A percentile compares a stretch with the other conserved stretches of the same genome.
Evolutionary conservation across 495 filamentous ascomycete species (phyloP).

Genomic region (Aspergillus bridgeri): DNA sequence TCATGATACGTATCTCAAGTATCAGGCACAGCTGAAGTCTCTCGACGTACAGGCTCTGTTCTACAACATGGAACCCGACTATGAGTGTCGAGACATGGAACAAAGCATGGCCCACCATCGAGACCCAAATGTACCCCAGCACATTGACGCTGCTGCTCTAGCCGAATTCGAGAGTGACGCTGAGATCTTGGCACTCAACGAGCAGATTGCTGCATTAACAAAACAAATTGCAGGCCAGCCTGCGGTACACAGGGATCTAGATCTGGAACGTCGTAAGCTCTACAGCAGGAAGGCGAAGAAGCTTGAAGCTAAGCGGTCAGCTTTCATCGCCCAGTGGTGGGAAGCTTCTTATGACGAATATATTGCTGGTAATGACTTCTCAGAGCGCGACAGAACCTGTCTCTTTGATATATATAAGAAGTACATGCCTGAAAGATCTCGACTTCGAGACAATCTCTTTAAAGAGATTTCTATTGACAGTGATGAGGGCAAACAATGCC

Average conservation of each 20-base stretch:
- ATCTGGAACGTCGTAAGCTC: constrained; percentile 10
- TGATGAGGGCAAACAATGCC: constrained; percentile 12
- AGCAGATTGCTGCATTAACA: constrained; percentile 16
- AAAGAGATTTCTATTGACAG: constrained; percentile 17
- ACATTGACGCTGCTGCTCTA: constrained; percentile 15
- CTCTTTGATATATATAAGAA: constrained; percentile 20
- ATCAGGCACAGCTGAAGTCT: constrained; percentile 17
- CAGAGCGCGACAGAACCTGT: constrained; percentile 16
- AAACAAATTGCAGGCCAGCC: constrained; percentile 9
- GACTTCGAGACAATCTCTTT: constrained; percentile 15
- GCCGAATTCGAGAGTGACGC: constrained; percentile 12
- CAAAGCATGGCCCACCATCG: constrained; percentile 24
- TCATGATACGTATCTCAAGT: constrained; percentile 24
- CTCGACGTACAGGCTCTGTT: constrained; percentile 21
- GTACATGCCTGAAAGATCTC: constrained; percentile 16
- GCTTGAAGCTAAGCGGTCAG: constrained; percentile 6
- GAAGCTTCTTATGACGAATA: constrained; percentile 19
- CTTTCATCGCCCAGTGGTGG: constrained; percentile 21
- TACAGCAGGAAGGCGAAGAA: constrained; percentile 21
- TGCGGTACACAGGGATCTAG: neutral
- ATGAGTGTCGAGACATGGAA: constrained; percentile 23
- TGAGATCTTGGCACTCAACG: constrained; percentile 15
- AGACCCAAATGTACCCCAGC: constrained; percentile 17
- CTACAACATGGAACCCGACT: constrained; percentile 21
- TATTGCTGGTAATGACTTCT: constrained; percentile 14